These are phyloP conservation scores for Xylaria arbuscula DNA, from an alignment of 2,329 filamentous ascomycete species.

Conservation along the genomic window DNA sequence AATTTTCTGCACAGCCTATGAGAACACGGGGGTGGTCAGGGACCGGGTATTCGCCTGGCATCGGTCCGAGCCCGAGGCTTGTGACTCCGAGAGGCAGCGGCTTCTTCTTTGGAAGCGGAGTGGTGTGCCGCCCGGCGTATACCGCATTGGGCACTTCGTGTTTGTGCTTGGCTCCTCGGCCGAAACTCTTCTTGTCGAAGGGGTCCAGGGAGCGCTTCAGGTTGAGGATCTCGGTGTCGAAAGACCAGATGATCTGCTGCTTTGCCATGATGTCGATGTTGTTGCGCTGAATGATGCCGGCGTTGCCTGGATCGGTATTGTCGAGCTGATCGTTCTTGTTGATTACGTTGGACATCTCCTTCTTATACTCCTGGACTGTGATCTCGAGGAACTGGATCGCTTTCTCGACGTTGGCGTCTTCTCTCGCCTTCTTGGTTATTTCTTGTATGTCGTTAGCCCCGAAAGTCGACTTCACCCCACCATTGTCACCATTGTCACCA, in stretches of 20 bases:
- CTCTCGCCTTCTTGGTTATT: not conserved
- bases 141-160: constrained; percentile 24
- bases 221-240: constrained; percentile 39
- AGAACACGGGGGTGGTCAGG: constrained; percentile 37
- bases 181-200: not conserved
- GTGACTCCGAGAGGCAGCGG: constrained; percentile 36
- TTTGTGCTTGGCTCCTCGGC: constrained; percentile 24
- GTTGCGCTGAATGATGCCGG: constrained; percentile 33
- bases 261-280: constrained; percentile 43
- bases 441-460: not conserved
- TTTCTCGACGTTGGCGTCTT: not conserved
- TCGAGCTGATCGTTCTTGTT: constrained; percentile 37
- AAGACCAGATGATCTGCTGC: constrained; percentile 39
- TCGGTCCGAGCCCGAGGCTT: constrained; percentile 32
- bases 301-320: constrained; percentile 38
- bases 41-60: constrained; percentile 40
- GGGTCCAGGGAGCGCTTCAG: constrained; percentile 26
- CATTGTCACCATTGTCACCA: not conserved
- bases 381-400: constrained; percentile 18
- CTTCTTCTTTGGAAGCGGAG: constrained; percentile 17
- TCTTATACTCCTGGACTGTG: constrained; percentile 18
- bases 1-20: constrained; percentile 32
- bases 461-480: too few species aligned
- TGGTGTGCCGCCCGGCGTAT: constrained; percentile 28
- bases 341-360: constrained; percentile 14